A percentile compares a stretch with the other conserved stretches of the same genome.
phyloP scores from a whole-genome alignment of 2,329 filamentous ascomycete genomes.

The Clonostachys byssicola region DNA sequence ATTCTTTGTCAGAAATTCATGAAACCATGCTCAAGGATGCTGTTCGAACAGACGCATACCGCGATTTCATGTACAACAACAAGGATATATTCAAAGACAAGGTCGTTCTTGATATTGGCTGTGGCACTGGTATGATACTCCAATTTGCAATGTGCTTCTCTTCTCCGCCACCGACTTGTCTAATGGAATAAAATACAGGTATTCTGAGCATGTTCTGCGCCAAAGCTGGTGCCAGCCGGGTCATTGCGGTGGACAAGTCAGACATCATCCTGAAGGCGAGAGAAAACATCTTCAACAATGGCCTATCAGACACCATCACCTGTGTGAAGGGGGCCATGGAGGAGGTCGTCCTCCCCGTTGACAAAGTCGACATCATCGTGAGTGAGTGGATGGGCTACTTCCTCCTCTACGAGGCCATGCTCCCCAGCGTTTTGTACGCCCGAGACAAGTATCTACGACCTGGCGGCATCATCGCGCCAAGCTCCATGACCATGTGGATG shows the following conservation, averaged over 20 bases:
- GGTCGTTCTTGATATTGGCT: constrained; percentile 86
- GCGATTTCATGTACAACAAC: constrained; percentile 92
- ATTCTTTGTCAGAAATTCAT: constrained; percentile 65
- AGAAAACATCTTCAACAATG: constrained; percentile 81
- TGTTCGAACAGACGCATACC: constrained; percentile 84
- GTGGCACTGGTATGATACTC: constrained; percentile 55
- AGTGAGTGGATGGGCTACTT: constrained; percentile 99
- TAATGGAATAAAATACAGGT: constrained; percentile 29
- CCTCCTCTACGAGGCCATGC: constrained; percentile 91
- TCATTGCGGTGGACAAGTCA: constrained; percentile 90
- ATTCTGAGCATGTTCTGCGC: constrained; percentile 95
- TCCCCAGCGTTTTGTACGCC: constrained; percentile 86
- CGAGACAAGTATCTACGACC: constrained; percentile 80
- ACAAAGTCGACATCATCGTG: constrained; percentile 88
- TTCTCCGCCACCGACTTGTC: not conserved
- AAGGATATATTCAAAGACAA: constrained; percentile 84
- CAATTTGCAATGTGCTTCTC: not conserved
- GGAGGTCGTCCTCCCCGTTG: constrained; percentile 73
- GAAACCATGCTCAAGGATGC: constrained; percentile 93
- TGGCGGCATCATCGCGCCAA: constrained; percentile 80
- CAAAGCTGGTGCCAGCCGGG: constrained; percentile 78
- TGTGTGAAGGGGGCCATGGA: constrained; percentile 84
- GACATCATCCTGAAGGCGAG: constrained; percentile 84
- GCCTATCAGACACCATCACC: constrained; percentile 68
- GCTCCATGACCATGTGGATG: constrained; percentile 77